These are phyloP conservation scores for Delitschia confertaspora DNA, from an alignment of 495 filamentous ascomycete species.

Conservation along the genomic window DNA sequence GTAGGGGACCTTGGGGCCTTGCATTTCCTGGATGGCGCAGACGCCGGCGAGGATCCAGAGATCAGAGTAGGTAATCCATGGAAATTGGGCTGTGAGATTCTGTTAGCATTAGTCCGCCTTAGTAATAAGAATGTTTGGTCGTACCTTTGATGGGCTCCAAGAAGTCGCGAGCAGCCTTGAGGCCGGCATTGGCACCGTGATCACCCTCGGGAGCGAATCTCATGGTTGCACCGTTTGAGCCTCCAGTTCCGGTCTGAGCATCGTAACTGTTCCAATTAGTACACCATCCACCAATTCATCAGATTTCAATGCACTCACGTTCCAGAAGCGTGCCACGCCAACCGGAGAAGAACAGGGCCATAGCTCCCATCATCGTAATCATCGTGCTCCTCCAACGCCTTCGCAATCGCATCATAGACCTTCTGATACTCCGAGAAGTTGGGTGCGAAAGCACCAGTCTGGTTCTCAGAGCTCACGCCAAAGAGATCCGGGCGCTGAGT, in stretches of 20 bases:
- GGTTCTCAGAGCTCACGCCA: slow-evolving; percentile 7
- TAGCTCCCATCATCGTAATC: slow-evolving; percentile 97
- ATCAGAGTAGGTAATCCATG: slow-evolving; percentile 94
- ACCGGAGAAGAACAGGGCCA: slow-evolving; percentile 54
- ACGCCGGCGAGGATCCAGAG: slow-evolving; percentile 90
- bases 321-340: slow-evolving; percentile 35
- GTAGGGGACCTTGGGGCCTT: slow-evolving; percentile 80
- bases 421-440: slow-evolving; percentile 86
- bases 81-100: slow-evolving; percentile 49
- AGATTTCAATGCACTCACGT: slow-evolving; percentile 21
- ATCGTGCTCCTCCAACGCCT: slow-evolving; percentile 71
- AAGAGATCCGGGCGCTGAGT: slow-evolving; percentile 43
- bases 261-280: slow-evolving; percentile 52
- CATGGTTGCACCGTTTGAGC: slow-evolving; percentile 97
- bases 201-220: slow-evolving; percentile 84
- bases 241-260: slow-evolving; percentile 78
- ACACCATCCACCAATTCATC: neutral
- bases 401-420: slow-evolving; percentile 84
- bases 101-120: too few species aligned
- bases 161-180: slow-evolving; percentile 83
- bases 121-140: neutral
- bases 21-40: slow-evolving; percentile 87
- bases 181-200: slow-evolving; percentile 90
- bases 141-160: slow-evolving; percentile 71
- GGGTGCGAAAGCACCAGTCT: slow-evolving; percentile 54